Conservation (phyloP, 495 filamentous ascomycete species). For the Evansstolkia leycettana region DNA sequence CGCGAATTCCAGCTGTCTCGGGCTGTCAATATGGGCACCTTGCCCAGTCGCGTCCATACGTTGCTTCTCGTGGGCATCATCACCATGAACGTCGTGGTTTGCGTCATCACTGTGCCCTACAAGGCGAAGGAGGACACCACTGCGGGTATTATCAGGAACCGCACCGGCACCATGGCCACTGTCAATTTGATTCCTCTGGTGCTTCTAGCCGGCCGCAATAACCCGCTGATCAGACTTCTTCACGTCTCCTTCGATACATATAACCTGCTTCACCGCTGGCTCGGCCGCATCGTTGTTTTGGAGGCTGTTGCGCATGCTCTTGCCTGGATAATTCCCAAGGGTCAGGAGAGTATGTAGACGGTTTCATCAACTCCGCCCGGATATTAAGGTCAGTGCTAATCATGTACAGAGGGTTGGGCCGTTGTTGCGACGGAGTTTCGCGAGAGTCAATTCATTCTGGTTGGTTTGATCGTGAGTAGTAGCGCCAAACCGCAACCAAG, state of each 20-base stretch:
- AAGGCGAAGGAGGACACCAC: conserved; percentile 21
- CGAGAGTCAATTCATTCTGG: conserved; percentile 44
- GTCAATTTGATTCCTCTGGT: conserved; percentile 72
- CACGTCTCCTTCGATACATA: conserved; percentile 64
- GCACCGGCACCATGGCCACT: conserved; percentile 62
- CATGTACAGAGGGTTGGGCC: conserved; percentile 42
- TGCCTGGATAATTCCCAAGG: conserved; percentile 55
- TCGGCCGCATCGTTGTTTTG: conserved; percentile 58
- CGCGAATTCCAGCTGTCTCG: conserved; percentile 68
- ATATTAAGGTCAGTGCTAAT: conserved; percentile 8
- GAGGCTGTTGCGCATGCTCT: conserved; percentile 52
- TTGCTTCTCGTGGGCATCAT: conserved; percentile 61
- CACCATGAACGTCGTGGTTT: conserved; percentile 65
- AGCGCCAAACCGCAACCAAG: no score
- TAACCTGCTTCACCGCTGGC: conserved; percentile 72
- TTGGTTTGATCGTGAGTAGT: conserved; percentile 38
- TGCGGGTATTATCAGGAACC: conserved; percentile 51
- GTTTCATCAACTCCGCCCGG: neutral
- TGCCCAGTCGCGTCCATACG: conserved; percentile 75
- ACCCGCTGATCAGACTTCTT: conserved; percentile 51
- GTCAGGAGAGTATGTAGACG: conserved; percentile 40
- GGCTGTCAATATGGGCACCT: conserved; percentile 69
- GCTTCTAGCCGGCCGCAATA: conserved; percentile 55
- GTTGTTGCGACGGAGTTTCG: conserved; percentile 36
- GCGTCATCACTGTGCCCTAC: conserved; percentile 60